A percentile compares a stretch with the other conserved stretches of the same genome.
Conservation (phyloP, 2,329 filamentous ascomycete genomes). For the Fusarium euwallaceae region DNA sequence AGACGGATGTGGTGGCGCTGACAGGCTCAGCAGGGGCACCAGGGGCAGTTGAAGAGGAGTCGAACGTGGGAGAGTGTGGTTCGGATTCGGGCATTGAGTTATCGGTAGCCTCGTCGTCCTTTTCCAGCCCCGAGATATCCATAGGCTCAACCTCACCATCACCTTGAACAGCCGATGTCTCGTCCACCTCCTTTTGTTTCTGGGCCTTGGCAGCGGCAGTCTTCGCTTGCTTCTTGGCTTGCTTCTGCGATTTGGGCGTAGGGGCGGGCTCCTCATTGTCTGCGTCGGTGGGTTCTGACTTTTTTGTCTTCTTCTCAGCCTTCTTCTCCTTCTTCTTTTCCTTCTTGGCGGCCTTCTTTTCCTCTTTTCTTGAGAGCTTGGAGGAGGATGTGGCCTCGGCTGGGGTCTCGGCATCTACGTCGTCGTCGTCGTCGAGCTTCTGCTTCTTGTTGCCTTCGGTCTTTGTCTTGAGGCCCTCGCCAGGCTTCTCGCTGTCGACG, state of each 20-base stretch:
- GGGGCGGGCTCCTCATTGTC: slow-evolving; percentile 45
- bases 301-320: slow-evolving; percentile 59
- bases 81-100: slow-evolving; percentile 67
- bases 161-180: slow-evolving; percentile 14
- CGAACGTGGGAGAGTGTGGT: slow-evolving; percentile 66
- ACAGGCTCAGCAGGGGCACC: slow-evolving; percentile 60
- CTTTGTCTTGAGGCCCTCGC: slow-evolving; percentile 71
- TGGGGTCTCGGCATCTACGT: slow-evolving; percentile 42
- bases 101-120: slow-evolving; percentile 60
- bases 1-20: slow-evolving; percentile 76
- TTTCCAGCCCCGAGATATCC: slow-evolving; percentile 48
- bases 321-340: slow-evolving; percentile 60
- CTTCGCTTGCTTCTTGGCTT: slow-evolving; percentile 48
- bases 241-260: slow-evolving; percentile 43
- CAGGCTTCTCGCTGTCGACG: slow-evolving; percentile 71
- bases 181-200: slow-evolving; percentile 37
- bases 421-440: slow-evolving; percentile 51
- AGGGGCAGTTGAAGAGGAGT: slow-evolving; percentile 58
- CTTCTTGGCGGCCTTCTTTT: slow-evolving; percentile 64
- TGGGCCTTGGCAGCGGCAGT: slow-evolving; percentile 20
- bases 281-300: slow-evolving; percentile 51
- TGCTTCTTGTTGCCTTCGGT: slow-evolving; percentile 70
- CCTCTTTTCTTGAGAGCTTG: slow-evolving; percentile 66
- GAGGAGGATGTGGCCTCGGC: slow-evolving; percentile 60
- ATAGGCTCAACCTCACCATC: slow-evolving; percentile 42